phyloP scores from a whole-genome alignment of 2,329 filamentous ascomycete species.

The Hyphodiscus sp. region DNA sequence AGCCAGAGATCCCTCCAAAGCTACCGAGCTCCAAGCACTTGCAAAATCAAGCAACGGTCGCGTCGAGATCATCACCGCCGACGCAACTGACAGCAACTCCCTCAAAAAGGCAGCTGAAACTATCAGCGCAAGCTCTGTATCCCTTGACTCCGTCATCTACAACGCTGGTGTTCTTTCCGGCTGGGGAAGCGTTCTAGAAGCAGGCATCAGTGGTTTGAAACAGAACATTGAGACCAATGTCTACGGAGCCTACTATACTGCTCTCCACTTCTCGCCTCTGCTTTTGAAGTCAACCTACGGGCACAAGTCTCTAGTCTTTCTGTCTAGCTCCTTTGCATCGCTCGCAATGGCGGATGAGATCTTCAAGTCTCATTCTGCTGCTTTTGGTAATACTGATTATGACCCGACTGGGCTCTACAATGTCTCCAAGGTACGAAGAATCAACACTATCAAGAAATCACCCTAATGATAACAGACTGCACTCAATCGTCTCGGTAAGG shows the following conservation, averaged over 20 bases:
- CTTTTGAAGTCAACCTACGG: slow-evolving; percentile 5
- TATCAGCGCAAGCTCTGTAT: not conserved
- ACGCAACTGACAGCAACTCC: slow-evolving; percentile 3
- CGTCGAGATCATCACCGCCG: slow-evolving; percentile 4
- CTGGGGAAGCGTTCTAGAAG: slow-evolving; percentile 2
- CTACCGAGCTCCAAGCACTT: not conserved
- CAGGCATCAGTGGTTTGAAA: slow-evolving; percentile 3
- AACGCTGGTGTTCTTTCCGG: slow-evolving; percentile 5
- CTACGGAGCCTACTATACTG: slow-evolving; percentile 6
- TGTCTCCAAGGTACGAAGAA: too few relatives aligned
- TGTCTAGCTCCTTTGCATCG: slow-evolving; percentile 2
- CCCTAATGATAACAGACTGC: too few relatives aligned
- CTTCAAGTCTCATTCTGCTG: too few relatives aligned
- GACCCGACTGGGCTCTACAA: too few relatives aligned
- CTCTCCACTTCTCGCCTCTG: slow-evolving; percentile 3
- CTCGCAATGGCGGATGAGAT: not conserved
- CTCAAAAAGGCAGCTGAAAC: slow-evolving; percentile 3
- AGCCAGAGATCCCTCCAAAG: slow-evolving; percentile 5
- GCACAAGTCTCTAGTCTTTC: slow-evolving; percentile 2
- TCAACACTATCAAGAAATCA: too few relatives aligned
- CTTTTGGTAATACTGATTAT: too few relatives aligned
- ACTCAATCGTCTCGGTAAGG: slow-evolving; percentile 5
- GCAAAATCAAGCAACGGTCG: slow-evolving; percentile 1
- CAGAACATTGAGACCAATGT: slow-evolving; percentile 6
- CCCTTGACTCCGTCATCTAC: slow-evolving; percentile 5